These are phyloP conservation scores for Sparassis latifolia DNA, from an alignment of 1,284 basidiomycete species.

Conservation along the genomic window DNA sequence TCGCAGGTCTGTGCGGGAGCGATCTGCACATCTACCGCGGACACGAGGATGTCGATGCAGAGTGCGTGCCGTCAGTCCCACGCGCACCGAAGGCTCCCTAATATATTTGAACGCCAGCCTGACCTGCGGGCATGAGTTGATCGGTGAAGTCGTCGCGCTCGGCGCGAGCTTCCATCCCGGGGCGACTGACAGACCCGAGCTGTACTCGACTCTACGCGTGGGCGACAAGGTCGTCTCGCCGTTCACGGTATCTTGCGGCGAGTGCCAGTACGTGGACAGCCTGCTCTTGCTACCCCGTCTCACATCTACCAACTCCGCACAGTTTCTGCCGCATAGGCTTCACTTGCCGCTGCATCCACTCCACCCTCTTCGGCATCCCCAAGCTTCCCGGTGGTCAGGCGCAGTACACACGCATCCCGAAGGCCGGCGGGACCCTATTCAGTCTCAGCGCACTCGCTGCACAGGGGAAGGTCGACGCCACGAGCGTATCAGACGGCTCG, in stretches of 20 bases:
- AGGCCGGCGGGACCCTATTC: conserved; percentile 75
- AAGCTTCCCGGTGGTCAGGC: conserved; percentile 79
- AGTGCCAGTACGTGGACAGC: conserved; percentile 58
- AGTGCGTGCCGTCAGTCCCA: conserved; percentile 12
- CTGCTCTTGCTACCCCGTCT: neutral
- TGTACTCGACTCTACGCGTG: conserved; percentile 64
- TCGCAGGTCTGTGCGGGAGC: conserved; percentile 75
- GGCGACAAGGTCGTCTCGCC: conserved; percentile 86
- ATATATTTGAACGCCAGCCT: conserved; percentile 32
- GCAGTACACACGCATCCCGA: conserved; percentile 78
- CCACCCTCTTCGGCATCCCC: conserved; percentile 68
- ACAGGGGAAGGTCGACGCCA: conserved; percentile 8
- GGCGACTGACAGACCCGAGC: conserved; percentile 42
- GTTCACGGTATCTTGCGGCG: conserved; percentile 80
- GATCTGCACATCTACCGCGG: conserved; percentile 80
- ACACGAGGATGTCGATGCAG: conserved; percentile 29
- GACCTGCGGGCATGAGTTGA: conserved; percentile 77
- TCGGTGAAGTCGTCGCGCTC: conserved; percentile 71
- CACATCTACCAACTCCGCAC: conserved; percentile 12
- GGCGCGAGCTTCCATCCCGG: conserved; percentile 53
- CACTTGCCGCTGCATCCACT: conserved; percentile 69
- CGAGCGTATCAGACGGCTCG: conserved; percentile 42
- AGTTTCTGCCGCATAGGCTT: conserved; percentile 74
- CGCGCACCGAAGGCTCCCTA: neutral
- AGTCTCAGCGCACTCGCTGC: conserved; percentile 45